Conservation (phyloP, 768 basidiomycete species). For the Termitomyces sp. region DNA sequence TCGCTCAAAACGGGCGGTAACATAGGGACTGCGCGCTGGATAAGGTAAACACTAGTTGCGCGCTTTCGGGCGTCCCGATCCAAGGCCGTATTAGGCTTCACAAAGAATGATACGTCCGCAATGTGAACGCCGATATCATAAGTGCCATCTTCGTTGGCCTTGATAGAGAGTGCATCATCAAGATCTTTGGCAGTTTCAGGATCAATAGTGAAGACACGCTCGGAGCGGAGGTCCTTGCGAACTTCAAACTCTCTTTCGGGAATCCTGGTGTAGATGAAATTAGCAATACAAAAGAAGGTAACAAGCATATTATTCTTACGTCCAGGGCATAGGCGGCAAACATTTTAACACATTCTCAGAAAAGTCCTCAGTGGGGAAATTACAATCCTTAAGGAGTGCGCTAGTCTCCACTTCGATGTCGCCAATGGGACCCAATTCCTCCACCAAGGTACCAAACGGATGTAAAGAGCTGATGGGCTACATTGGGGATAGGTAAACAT, state of each 20-base stretch:
- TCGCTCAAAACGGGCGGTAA: slow-evolving; percentile 91
- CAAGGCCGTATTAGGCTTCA: slow-evolving; percentile 92
- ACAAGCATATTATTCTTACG: slow-evolving; percentile 39
- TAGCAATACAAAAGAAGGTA: not conserved
- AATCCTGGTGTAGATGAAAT: slow-evolving; percentile 44
- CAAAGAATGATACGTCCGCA: slow-evolving; percentile 93
- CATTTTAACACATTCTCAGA: slow-evolving; percentile 93
- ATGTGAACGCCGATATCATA: slow-evolving; percentile 94
- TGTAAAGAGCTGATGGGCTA: slow-evolving; percentile 94
- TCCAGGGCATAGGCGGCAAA: slow-evolving; percentile 93
- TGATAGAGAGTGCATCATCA: slow-evolving; percentile 92
- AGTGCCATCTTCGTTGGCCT: slow-evolving; percentile 84
- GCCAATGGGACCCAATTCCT: slow-evolving; percentile 97
- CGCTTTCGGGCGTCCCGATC: slow-evolving; percentile 97
- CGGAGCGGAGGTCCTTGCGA: slow-evolving; percentile 81
- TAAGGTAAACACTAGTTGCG: slow-evolving; percentile 94
- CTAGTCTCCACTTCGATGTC: slow-evolving; percentile 98
- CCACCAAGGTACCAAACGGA: slow-evolving; percentile 97
- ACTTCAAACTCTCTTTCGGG: slow-evolving; percentile 85
- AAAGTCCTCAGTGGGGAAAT: slow-evolving; percentile 98
- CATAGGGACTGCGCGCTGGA: slow-evolving; percentile 97
- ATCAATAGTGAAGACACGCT: slow-evolving; percentile 92
- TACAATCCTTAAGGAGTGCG: slow-evolving; percentile 96
- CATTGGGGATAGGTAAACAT: slow-evolving; percentile 13
- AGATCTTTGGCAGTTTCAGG: slow-evolving; percentile 86